Evolutionary conservation across 306 rosid genomes (phyloP).

Genomic region (Trifolium dubium): DNA sequence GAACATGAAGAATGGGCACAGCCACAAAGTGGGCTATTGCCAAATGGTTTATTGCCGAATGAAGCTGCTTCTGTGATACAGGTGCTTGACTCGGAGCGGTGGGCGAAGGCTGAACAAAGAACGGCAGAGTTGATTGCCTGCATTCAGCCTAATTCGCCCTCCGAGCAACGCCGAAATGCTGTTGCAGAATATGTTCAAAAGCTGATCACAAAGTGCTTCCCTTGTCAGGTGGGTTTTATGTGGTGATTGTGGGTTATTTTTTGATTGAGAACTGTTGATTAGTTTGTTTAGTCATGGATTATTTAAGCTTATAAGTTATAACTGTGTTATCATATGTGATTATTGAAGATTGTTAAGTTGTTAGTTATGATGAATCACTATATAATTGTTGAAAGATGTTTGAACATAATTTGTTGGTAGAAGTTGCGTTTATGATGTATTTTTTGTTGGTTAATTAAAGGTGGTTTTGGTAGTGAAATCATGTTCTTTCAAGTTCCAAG

Average conservation of each 20-base stretch:
- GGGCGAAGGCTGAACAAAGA: constrained; percentile 89
- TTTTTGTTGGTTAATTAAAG: constrained; percentile 4
- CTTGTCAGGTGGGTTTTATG: constrained; percentile 76
- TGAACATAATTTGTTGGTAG: constrained; percentile 3
- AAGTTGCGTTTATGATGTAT: constrained; percentile 17
- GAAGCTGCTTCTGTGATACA: constrained; percentile 84
- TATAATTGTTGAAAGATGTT: constrained; percentile 11
- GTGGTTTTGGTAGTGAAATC: constrained; percentile 26
- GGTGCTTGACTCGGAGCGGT: constrained; percentile 74
- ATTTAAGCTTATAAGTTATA: neutral
- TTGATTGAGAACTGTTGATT: constrained; percentile 17
- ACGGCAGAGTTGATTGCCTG: constrained; percentile 84
- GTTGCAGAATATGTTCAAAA: constrained; percentile 86
- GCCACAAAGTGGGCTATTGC: constrained; percentile 90
- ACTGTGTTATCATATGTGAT: constrained; percentile 7
- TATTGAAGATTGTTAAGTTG: constrained; percentile 10
- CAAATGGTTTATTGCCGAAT: constrained; percentile 85
- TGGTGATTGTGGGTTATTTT: constrained; percentile 27
- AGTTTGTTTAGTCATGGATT: constrained; percentile 28
- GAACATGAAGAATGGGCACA: constrained; percentile 87
- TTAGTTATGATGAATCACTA: neutral
- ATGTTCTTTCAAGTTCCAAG: constrained; percentile 8
- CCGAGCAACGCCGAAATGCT: constrained; percentile 80
- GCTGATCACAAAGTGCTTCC: constrained; percentile 78
- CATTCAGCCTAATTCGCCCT: constrained; percentile 93